Conservation (phyloP, 371 early-diverging fungal species). For the Thermomucor indicae-seudaticae region DNA sequence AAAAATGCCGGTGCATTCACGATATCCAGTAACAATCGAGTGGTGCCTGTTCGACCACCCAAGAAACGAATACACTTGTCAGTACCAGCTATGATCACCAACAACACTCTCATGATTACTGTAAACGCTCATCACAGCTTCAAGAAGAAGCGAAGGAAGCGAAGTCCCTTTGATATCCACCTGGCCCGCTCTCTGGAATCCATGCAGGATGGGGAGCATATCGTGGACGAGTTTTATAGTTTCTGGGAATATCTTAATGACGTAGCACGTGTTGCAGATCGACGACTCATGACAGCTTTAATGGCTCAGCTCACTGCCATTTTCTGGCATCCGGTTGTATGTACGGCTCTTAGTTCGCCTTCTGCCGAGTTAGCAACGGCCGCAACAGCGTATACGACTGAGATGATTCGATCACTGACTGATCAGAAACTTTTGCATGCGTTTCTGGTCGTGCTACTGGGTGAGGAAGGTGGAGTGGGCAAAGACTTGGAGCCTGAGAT, state of each 20-base stretch:
- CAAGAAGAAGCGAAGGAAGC: constrained; percentile 46
- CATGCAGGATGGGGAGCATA: constrained; percentile 25
- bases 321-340: constrained; percentile 50
- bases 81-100: constrained; percentile 43
- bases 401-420: constrained; percentile 47
- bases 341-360: constrained; percentile 40
- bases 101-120: constrained; percentile 40
- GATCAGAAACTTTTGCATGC: constrained; percentile 46
- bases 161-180: constrained; percentile 41
- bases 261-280: constrained; percentile 45
- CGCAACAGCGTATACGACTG: constrained; percentile 46
- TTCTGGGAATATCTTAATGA: constrained; percentile 51
- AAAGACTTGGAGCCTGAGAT: constrained; percentile 46
- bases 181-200: constrained; percentile 34
- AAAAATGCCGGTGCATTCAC: constrained; percentile 43
- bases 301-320: constrained; percentile 45
- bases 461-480: constrained; percentile 48
- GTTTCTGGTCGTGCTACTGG: constrained; percentile 38
- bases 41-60: constrained; percentile 35
- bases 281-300: constrained; percentile 39
- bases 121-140: constrained; percentile 45
- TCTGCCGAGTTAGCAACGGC: constrained; percentile 37
- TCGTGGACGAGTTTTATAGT: constrained; percentile 45
- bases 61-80: constrained; percentile 37
- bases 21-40: constrained; percentile 33